Conservation (phyloP, 164 flowering plant species). For the Malania oleifera region DNA sequence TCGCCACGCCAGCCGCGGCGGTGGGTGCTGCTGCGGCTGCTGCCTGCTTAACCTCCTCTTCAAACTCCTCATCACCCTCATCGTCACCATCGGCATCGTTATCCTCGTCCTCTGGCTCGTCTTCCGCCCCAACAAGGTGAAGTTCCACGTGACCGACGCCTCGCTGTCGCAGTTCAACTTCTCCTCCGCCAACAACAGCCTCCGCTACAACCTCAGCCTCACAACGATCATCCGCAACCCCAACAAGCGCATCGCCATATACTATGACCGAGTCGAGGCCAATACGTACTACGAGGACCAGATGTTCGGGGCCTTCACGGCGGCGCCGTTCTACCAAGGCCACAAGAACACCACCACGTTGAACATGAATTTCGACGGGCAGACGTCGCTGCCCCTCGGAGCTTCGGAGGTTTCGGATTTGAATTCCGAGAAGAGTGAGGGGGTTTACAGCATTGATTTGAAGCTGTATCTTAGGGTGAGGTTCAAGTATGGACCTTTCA, state of each 20-base stretch:
- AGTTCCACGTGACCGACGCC: constrained; percentile 21
- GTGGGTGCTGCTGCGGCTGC: constrained; percentile 19
- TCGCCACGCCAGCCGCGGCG: constrained; percentile 22
- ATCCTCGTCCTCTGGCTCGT: constrained; percentile 20
- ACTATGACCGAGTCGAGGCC: constrained; percentile 66
- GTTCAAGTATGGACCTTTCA: constrained; percentile 43
- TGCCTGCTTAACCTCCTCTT: constrained; percentile 13
- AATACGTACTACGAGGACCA: constrained; percentile 41
- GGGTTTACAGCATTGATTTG: constrained; percentile 40
- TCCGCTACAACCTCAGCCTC: constrained; percentile 55
- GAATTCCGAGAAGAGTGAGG: constrained; percentile 27
- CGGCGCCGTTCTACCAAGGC: constrained; percentile 54
- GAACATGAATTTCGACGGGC: constrained; percentile 30
- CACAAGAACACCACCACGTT: constrained; percentile 42
- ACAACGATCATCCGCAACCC: constrained; percentile 63
- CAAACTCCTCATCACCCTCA: constrained; percentile 16
- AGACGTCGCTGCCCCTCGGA: constrained; percentile 16
- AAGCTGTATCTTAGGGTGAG: constrained; percentile 45
- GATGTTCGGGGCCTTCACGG: constrained; percentile 21
- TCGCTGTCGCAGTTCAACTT: constrained; percentile 38
- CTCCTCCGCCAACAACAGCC: constrained; percentile 27
- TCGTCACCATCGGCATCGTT: constrained; percentile 16
- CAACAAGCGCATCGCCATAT: constrained; percentile 57
- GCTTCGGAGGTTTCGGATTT: constrained; percentile 11
- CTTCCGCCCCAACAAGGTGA: constrained; percentile 20